Base-by-base conservation (phyloP, 495 filamentous ascomycete genomes). In the Trichoderma orchidacearum region DNA sequence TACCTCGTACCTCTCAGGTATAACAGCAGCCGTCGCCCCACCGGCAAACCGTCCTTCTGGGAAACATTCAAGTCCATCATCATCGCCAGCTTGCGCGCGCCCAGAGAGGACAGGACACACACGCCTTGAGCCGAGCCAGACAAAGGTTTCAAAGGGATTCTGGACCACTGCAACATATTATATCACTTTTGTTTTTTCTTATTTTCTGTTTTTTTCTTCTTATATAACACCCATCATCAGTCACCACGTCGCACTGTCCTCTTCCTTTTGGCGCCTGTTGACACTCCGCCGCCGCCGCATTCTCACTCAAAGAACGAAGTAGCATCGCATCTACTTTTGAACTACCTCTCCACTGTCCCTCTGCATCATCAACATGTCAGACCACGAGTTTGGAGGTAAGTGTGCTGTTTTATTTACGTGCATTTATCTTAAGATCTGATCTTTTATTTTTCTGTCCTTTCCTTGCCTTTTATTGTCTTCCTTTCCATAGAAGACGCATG, bases 301-400 rank as follows among this genome's bases (percentile, higher is more conserved):
- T 38, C 15, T 41, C 36, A 41, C 3, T 41, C 34, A 3, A 13
- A 13, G 4, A 25, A 11, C 15, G 18, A 48, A 23, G 41, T 23
- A 48, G 18, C 27, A 23, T 23, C 41, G 41, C 41, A 23, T 48
- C 41, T 48, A 48, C n/a, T n/a, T n/a, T n/a, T n/a, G n/a, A 48
- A 23, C 41, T 23, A 23, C 21, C 23, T 3, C 18, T 9, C n/a
- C 21, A 11, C 12, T 23, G n/a, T 48, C 4, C 1, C 12, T 23
- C 41, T 3, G 9, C 21, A 25, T 17, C n/a, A 25, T 17, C 41
- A 75, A 17, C 61, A 96, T 96, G 90, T 95, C 90, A 55, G 90
- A 96, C 67, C 84, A 90, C 61, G 90, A 96, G 65, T 90, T 94
- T 63, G 82, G 76, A 64, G 80, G 86, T 88, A 70, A 69, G 83